A percentile compares a stretch with the other conserved stretches of the same genome.
These are phyloP conservation scores for Mucor velutinosus DNA, from an alignment of 371 early-diverging fungal genomes.

Conservation along the genomic window DNA sequence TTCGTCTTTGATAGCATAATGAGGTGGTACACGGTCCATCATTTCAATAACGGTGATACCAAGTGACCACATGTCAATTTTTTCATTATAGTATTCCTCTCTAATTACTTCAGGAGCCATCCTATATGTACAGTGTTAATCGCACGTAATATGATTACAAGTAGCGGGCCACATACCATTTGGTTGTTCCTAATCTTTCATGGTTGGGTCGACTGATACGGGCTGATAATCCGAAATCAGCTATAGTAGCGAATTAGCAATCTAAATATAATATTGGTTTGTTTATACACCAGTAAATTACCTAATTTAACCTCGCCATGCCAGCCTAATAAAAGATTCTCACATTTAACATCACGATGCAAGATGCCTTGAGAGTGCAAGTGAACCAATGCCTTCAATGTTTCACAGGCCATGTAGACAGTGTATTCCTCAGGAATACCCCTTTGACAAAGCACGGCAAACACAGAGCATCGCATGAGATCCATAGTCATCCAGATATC, in stretches of 20 bases:
- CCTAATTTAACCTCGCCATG: slow-evolving; percentile 52
- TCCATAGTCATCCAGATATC: slow-evolving; percentile 55
- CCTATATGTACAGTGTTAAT: slow-evolving; percentile 18
- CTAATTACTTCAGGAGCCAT: slow-evolving; percentile 61
- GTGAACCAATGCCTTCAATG: slow-evolving; percentile 41
- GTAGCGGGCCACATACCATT: slow-evolving; percentile 46
- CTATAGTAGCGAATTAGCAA: slow-evolving; percentile 7
- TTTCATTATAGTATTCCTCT: slow-evolving; percentile 48
- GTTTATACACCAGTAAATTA: slow-evolving; percentile 9
- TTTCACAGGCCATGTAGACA: slow-evolving; percentile 42
- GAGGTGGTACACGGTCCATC: slow-evolving; percentile 58
- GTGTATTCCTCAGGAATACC: slow-evolving; percentile 48
- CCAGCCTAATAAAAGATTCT: slow-evolving; percentile 52
- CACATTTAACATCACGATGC: slow-evolving; percentile 57
- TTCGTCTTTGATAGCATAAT: slow-evolving; percentile 45
- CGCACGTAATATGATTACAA: slow-evolving; percentile 5
- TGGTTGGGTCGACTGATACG: slow-evolving; percentile 38
- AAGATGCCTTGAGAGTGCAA: slow-evolving; percentile 49
- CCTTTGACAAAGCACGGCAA: slow-evolving; percentile 48
- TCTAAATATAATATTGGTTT: neutral
- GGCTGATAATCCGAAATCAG: slow-evolving; percentile 56
- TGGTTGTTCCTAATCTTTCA: slow-evolving; percentile 51
- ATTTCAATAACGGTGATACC: slow-evolving; percentile 57
- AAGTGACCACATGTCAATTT: slow-evolving; percentile 57
- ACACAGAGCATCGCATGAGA: slow-evolving; percentile 50